These are phyloP conservation scores for Thecaphora thlaspeos DNA, from an alignment of 1,284 basidiomycete species.

Conservation along the genomic window DNA sequence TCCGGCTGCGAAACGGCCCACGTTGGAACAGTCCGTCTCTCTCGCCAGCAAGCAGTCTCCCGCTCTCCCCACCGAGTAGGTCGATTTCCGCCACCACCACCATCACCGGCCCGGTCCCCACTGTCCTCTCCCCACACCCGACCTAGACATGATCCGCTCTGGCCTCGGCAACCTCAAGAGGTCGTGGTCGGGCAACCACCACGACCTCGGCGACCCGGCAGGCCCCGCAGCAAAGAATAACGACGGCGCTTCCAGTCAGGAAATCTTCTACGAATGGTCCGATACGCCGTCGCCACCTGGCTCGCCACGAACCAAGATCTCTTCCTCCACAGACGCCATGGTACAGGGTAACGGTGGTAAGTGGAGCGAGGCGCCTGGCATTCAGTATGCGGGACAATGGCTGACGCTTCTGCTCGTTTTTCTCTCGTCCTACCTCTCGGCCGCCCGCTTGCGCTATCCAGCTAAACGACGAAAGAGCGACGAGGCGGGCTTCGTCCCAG, in stretches of 20 bases:
- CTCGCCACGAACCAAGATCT: not conserved
- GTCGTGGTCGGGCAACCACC: constrained; percentile 37
- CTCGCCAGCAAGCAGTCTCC: too few relatives aligned
- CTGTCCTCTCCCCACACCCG: too few relatives aligned
- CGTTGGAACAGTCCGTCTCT: too few relatives aligned
- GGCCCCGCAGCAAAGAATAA: not conserved
- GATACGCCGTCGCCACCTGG: constrained; percentile 25
- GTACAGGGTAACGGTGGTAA: too few relatives aligned
- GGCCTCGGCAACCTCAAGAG: constrained; percentile 31
- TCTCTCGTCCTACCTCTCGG: not conserved
- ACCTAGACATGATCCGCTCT: constrained; percentile 19
- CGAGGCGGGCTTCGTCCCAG: constrained; percentile 7
- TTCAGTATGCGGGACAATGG: too few relatives aligned
- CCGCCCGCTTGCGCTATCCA: not conserved
- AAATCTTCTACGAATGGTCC: constrained; percentile 31
- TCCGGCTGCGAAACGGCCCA: too few relatives aligned
- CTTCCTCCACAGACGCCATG: too few relatives aligned
- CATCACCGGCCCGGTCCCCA: too few relatives aligned
- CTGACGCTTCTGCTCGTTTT: too few relatives aligned
- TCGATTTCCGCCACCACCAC: too few relatives aligned
- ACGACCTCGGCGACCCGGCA: constrained; percentile 27
- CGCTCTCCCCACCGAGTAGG: too few relatives aligned
- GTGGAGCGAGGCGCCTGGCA: too few relatives aligned
- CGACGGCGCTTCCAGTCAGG: constrained; percentile 13
- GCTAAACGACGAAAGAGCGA: not conserved